Percentiles rank a stretch among this genome's conserved stretches.
These are phyloP conservation scores for Orbilia brochopaga DNA, from an alignment of 2,329 filamentous ascomycete species.

Conservation along the genomic window DNA sequence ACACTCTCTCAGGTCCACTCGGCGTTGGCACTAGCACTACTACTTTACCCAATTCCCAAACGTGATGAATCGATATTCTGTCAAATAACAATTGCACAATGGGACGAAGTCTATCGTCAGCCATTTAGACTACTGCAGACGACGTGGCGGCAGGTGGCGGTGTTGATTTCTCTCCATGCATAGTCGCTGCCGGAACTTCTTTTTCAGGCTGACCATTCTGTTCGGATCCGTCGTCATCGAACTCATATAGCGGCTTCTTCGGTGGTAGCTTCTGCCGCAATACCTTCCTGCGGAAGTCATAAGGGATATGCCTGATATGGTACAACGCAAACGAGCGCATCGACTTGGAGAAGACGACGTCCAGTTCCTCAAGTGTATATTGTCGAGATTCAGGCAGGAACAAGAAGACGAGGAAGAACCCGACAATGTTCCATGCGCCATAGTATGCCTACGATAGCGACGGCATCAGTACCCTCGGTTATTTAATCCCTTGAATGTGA, in stretches of 20 bases:
- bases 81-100: too few species aligned
- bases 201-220: slow-evolving; percentile 11
- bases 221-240: slow-evolving; percentile 22
- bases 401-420: slow-evolving; percentile 60
- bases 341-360: slow-evolving; percentile 57
- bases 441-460: slow-evolving; percentile 58
- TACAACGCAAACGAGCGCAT: slow-evolving; percentile 28
- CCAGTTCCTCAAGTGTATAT: slow-evolving; percentile 61
- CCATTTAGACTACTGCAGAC: too few species aligned
- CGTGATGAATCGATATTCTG: too few species aligned
- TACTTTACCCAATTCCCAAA: too few species aligned
- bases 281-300: slow-evolving; percentile 25
- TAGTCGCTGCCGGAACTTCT: slow-evolving; percentile 1
- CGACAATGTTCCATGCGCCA: slow-evolving; percentile 62
- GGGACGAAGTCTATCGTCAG: too few species aligned
- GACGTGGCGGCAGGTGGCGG: slow-evolving; percentile 8
- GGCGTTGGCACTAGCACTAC: too few species aligned
- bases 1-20: too few species aligned
- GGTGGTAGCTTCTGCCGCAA: slow-evolving; percentile 25
- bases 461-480: neutral
- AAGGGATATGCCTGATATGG: slow-evolving; percentile 22
- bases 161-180: neutral
- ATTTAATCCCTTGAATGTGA: neutral
- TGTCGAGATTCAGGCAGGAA: slow-evolving; percentile 61
- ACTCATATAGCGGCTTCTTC: slow-evolving; percentile 30